phyloP scores from a whole-genome alignment of 768 basidiomycete genomes.

The Amanita polypyramis region DNA sequence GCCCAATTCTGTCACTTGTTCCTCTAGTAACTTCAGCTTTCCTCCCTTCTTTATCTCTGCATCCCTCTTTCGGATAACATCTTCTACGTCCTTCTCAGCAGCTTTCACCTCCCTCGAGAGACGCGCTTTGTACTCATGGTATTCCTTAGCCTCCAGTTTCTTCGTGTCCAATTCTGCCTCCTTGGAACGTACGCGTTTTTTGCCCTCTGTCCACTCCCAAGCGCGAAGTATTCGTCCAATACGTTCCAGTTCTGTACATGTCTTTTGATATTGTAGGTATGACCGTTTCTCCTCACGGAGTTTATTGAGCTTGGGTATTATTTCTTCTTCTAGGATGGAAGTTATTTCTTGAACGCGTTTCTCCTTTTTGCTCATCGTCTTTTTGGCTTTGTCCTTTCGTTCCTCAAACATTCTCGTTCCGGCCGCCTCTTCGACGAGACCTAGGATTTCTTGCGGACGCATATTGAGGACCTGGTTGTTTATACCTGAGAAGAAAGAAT shows the following conservation, averaged over 20 bases:
- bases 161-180: slow-evolving; percentile 43
- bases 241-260: slow-evolving; percentile 77
- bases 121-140: slow-evolving; percentile 38
- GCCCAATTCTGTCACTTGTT: slow-evolving; percentile 66
- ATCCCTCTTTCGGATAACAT: slow-evolving; percentile 69
- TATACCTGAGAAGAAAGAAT: background rate
- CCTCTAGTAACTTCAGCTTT: slow-evolving; percentile 78
- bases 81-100: slow-evolving; percentile 56
- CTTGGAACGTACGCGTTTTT: slow-evolving; percentile 41
- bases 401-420: slow-evolving; percentile 99
- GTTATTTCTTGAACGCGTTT: slow-evolving; percentile 89
- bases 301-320: slow-evolving; percentile 88
- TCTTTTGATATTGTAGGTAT: slow-evolving; percentile 86
- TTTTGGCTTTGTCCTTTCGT: slow-evolving; percentile 90
- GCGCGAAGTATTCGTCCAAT: slow-evolving; percentile 76
- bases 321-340: slow-evolving; percentile 75
- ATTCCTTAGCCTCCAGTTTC: slow-evolving; percentile 34
- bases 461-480: slow-evolving; percentile 76
- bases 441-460: slow-evolving; percentile 94
- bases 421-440: slow-evolving; percentile 98
- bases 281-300: slow-evolving; percentile 83
- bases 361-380: slow-evolving; percentile 96
- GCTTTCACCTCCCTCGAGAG: slow-evolving; percentile 42
- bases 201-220: slow-evolving; percentile 73
- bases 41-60: slow-evolving; percentile 90